A percentile compares a stretch with the other conserved stretches of the same genome.
Conservation (phyloP, 352 stramenopile species). For the Pythium plurisporium region DNA sequence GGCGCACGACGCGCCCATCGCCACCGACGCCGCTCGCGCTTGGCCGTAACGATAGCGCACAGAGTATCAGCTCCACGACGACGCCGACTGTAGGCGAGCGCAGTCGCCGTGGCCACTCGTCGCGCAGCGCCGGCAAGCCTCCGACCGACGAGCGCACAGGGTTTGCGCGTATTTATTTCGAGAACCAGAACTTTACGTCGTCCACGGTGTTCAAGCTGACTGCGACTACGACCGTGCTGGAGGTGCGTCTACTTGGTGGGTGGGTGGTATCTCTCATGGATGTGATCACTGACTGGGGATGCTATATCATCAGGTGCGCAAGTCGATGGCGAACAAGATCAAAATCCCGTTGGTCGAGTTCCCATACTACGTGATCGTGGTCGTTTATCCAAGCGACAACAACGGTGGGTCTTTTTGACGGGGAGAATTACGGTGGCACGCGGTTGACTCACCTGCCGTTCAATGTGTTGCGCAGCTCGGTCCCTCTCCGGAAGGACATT, state of each 20-base stretch:
- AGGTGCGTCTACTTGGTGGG: too few species aligned
- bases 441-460: too few species aligned
- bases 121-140: slow-evolving; percentile 16
- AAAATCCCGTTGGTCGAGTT: slow-evolving; percentile 64
- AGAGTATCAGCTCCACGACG: slow-evolving; percentile 8
- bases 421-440: too few species aligned
- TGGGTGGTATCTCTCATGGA: too few species aligned
- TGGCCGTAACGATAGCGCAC: slow-evolving; percentile 13
- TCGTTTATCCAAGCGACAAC: slow-evolving; percentile 67
- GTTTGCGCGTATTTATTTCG: slow-evolving; percentile 83
- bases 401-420: slow-evolving; percentile 18
- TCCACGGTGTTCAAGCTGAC: slow-evolving; percentile 78
- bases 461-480: slow-evolving; percentile 20
- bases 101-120: slow-evolving; percentile 12
- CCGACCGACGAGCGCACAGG: slow-evolving; percentile 49
- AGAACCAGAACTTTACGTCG: slow-evolving; percentile 78
- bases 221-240: slow-evolving; percentile 58
- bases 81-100: slow-evolving; percentile 7
- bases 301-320: slow-evolving; percentile 48
- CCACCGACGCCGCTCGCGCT: slow-evolving; percentile 1
- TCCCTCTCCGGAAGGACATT: slow-evolving; percentile 67
- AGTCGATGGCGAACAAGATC: slow-evolving; percentile 81
- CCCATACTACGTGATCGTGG: slow-evolving; percentile 72
- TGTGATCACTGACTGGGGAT: too few species aligned
- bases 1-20: background rate